phyloP scores from a whole-genome alignment of 371 early-diverging fungal species.

The Syncephalastrum monosporum region DNA sequence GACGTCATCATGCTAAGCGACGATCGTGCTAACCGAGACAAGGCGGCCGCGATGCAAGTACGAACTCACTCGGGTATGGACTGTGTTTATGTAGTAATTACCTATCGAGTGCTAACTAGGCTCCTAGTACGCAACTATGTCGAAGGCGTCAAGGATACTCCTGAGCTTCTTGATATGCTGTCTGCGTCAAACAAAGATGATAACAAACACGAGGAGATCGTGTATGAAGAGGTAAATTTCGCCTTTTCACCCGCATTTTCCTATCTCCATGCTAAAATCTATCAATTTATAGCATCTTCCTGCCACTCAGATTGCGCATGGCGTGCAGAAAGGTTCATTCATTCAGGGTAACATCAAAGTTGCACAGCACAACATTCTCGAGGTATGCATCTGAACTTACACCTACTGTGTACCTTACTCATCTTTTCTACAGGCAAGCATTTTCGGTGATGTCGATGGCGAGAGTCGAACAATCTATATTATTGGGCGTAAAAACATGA shows the following conservation, averaged over 20 bases:
- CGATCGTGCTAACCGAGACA: slow-evolving; percentile 81
- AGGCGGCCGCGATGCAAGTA: slow-evolving; percentile 51
- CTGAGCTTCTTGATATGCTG: slow-evolving; percentile 90
- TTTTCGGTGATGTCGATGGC: slow-evolving; percentile 75
- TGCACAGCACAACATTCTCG: slow-evolving; percentile 82
- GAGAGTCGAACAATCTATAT: slow-evolving; percentile 74
- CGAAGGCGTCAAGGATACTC: slow-evolving; percentile 50
- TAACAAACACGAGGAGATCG: slow-evolving; percentile 39
- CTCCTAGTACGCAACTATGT: slow-evolving; percentile 53
- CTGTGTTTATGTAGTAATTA: slow-evolving; percentile 15
- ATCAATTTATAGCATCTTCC: slow-evolving; percentile 60
- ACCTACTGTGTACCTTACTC: not conserved
- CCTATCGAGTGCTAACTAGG: slow-evolving; percentile 1
- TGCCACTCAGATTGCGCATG: slow-evolving; percentile 74
- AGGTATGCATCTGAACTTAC: slow-evolving; percentile 39
- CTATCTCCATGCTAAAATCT: not conserved
- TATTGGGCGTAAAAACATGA: slow-evolving; percentile 81
- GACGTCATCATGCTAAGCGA: slow-evolving; percentile 81
- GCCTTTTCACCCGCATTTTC: not conserved
- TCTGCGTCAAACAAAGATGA: slow-evolving; percentile 55
- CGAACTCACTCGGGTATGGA: slow-evolving; percentile 45
- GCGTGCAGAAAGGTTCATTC: slow-evolving; percentile 78
- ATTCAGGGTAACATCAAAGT: slow-evolving; percentile 84
- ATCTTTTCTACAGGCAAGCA: slow-evolving; percentile 56
- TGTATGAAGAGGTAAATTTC: slow-evolving; percentile 53